These are phyloP conservation scores for Lachancea mirantina DNA, from an alignment of 805 yeast genomes.

Conservation along the genomic window DNA sequence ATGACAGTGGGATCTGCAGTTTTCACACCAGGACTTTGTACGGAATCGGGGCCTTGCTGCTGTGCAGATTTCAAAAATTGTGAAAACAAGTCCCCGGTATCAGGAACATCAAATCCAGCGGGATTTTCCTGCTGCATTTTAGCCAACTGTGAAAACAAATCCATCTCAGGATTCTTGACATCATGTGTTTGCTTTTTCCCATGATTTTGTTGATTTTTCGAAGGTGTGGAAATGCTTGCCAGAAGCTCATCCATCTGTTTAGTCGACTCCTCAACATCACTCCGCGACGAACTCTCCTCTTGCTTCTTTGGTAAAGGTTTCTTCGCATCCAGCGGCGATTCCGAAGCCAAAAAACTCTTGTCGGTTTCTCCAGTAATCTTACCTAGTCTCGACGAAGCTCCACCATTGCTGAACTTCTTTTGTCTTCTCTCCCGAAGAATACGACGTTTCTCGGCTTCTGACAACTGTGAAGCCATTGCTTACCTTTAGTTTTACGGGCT, in stretches of 20 bases:
- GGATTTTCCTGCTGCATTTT: conserved; percentile 15
- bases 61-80: conserved; percentile 19
- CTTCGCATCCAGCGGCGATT: conserved; percentile 26
- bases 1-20: conserved; percentile 14
- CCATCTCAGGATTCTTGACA: conserved; percentile 17
- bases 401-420: conserved; percentile 52
- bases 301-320: too few species aligned
- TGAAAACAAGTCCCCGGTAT: conserved; percentile 23
- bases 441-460: conserved; percentile 52
- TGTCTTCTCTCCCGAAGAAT: conserved; percentile 57
- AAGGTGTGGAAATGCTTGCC: conserved; percentile 12
- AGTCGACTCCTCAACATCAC: conserved; percentile 8
- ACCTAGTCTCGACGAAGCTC: conserved; percentile 47
- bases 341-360: conserved; percentile 32
- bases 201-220: conserved; percentile 1
- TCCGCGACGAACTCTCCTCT: too few species aligned
- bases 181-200: neutral
- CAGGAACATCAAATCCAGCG: conserved; percentile 9
- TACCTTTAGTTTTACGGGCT: neutral
- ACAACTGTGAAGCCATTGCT: conserved; percentile 36
- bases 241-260: conserved; percentile 17
- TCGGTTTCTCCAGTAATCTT: conserved; percentile 37
- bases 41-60: conserved; percentile 7
- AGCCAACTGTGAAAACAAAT: conserved; percentile 25
- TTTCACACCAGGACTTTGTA: conserved; percentile 7